phyloP scores from a whole-genome alignment of 2,329 filamentous ascomycete genomes.

The Thelonectria discophora region DNA sequence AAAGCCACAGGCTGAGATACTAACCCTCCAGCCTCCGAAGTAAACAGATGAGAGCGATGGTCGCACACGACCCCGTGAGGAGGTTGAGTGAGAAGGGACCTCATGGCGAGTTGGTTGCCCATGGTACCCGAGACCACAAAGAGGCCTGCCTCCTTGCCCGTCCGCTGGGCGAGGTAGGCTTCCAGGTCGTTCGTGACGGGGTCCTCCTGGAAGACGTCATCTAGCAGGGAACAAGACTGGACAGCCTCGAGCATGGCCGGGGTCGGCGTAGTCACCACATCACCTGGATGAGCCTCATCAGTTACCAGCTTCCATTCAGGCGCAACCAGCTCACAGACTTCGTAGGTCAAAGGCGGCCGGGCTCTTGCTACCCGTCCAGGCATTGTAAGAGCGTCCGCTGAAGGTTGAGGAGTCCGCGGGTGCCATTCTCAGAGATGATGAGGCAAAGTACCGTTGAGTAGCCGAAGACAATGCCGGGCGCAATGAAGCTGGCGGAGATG shows the following conservation, averaged over 20 bases:
- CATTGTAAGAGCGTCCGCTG: conserved; percentile 36
- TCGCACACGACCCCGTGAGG: conserved; percentile 86
- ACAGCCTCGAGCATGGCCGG: conserved; percentile 84
- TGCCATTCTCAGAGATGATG: conserved; percentile 25
- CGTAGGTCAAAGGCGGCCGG: conserved; percentile 52
- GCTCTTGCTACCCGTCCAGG: conserved; percentile 52
- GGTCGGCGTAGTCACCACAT: conserved; percentile 76
- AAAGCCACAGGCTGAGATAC: conserved; percentile 24
- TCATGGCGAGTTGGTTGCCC: conserved; percentile 88
- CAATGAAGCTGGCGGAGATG: not conserved
- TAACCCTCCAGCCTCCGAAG: conserved; percentile 70
- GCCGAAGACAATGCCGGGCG: not conserved
- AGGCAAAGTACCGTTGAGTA: conserved; percentile 24
- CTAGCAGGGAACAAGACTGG: conserved; percentile 75
- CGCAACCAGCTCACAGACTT: conserved; percentile 43
- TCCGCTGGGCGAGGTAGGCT: conserved; percentile 74
- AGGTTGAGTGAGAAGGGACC: conserved; percentile 79
- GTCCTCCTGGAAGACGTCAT: conserved; percentile 87
- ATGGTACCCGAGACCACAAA: conserved; percentile 92
- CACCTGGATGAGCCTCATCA: conserved; percentile 48
- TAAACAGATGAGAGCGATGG: conserved; percentile 78
- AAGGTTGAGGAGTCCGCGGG: conserved; percentile 16
- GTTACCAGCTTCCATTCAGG: not conserved
- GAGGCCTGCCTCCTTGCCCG: conserved; percentile 78
- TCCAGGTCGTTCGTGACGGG: conserved; percentile 80